Conservation (phyloP, 2,329 filamentous ascomycete species). For the Capronia epimyces region DNA sequence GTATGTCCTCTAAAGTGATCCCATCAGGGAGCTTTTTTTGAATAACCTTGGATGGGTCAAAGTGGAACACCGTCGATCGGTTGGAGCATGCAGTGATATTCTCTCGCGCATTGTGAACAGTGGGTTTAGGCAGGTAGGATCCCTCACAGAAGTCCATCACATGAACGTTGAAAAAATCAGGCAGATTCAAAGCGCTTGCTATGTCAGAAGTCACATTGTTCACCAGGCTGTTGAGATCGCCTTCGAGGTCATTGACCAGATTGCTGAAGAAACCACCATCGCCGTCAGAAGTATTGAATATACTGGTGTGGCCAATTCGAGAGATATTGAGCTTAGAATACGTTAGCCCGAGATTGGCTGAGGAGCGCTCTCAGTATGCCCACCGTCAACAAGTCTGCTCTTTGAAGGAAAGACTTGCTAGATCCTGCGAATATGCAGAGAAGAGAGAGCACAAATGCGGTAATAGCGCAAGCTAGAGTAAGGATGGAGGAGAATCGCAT, state of each 20-base stretch:
- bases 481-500: conserved; percentile 48
- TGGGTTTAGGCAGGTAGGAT: conserved; percentile 34
- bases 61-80: conserved; percentile 50
- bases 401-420: conserved; percentile 52
- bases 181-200: conserved; percentile 48
- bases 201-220: conserved; percentile 38
- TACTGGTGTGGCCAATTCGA: conserved; percentile 42
- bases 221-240: conserved; percentile 37
- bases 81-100: conserved; percentile 54
- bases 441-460: conserved; percentile 54
- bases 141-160: conserved; percentile 57
- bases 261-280: conserved; percentile 33
- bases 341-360: conserved; percentile 5
- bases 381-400: conserved; percentile 54
- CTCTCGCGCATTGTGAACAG: conserved; percentile 38
- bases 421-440: conserved; percentile 58
- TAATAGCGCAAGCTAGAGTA: conserved; percentile 48
- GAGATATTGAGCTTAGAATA: conserved; percentile 52
- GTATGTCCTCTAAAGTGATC: conserved; percentile 48
- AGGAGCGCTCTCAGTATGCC: conserved; percentile 16
- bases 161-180: conserved; percentile 59
- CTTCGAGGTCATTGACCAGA: conserved; percentile 40
- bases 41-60: conserved; percentile 50
- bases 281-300: conserved; percentile 33
- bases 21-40: conserved; percentile 45